Evolutionary conservation across 805 yeast genomes (phyloP).

Genomic region (Metschnikowia kofuensis): DNA sequence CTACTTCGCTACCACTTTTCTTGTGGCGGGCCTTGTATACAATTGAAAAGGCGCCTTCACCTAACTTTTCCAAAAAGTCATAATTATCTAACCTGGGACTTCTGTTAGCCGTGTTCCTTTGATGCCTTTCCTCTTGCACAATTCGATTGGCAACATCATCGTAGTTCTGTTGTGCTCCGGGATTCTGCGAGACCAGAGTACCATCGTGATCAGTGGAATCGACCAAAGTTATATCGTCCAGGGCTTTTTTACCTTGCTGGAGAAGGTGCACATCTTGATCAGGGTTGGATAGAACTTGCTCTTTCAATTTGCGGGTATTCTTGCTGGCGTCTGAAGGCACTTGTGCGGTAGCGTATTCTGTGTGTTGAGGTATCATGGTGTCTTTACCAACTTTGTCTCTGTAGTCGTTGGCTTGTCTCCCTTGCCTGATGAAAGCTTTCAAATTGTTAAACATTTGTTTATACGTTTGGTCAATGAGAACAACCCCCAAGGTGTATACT

Average conservation of each 20-base stretch:
- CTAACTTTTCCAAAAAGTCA: conserved; percentile 39
- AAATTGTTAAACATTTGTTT: conserved; percentile 40
- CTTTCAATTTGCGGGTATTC: conserved; percentile 6
- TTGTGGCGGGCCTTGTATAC: conserved; percentile 71
- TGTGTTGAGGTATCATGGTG: neutral
- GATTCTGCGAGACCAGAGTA: conserved; percentile 2
- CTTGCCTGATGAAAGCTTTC: conserved; percentile 61
- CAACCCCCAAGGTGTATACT: too few species aligned
- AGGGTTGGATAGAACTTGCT: conserved; percentile 6
- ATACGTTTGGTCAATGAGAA: neutral
- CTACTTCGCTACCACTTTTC: conserved; percentile 46
- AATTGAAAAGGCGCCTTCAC: conserved; percentile 88
- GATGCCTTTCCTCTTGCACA: conserved; percentile 12
- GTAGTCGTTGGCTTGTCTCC: conserved; percentile 51
- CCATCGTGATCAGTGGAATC: conserved; percentile 4
- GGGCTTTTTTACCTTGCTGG: neutral
- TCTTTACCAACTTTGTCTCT: conserved; percentile 6
- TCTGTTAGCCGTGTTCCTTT: conserved; percentile 3
- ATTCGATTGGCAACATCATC: conserved; percentile 14
- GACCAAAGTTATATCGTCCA: conserved; percentile 1
- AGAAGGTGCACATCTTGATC: conserved; percentile 6
- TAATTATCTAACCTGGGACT: conserved; percentile 22
- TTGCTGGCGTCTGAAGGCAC: neutral
- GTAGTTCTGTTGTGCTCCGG: neutral
- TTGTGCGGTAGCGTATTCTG: neutral